Conservation (phyloP, 805 yeast species). For the Cyberlindnera lachancei region DNA sequence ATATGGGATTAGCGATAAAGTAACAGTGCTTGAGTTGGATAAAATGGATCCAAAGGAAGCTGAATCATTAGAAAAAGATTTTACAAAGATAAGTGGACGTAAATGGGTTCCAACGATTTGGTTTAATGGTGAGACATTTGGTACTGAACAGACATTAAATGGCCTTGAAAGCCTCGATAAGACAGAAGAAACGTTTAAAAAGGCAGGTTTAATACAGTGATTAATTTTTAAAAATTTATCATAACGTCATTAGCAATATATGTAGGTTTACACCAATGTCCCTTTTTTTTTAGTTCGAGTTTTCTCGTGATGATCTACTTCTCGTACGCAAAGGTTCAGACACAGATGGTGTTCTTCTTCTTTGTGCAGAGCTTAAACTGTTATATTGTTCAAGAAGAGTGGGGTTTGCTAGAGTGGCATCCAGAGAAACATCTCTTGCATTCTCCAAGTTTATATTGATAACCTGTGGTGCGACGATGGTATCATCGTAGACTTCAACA, state of each 20-base stretch:
- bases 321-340: constrained; percentile 23
- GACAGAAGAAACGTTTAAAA: constrained; percentile 18
- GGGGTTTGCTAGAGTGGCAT: not conserved
- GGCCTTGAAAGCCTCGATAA: constrained; percentile 16
- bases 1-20: constrained; percentile 41
- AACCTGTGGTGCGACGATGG: too few species aligned
- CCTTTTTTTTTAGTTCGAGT: constrained; percentile 8
- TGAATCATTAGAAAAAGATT: constrained; percentile 41
- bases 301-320: constrained; percentile 21
- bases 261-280: not conserved
- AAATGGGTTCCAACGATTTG: constrained; percentile 68
- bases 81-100: constrained; percentile 48
- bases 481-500: constrained; percentile 4
- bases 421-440: too few species aligned
- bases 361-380: constrained; percentile 18
- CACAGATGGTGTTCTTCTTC: constrained; percentile 21
- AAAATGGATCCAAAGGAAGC: constrained; percentile 43
- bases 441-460: too few species aligned
- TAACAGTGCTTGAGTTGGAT: constrained; percentile 56
- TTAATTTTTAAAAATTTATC: too few species aligned
- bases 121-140: constrained; percentile 50
- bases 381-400: not conserved
- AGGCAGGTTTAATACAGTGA: constrained; percentile 12
- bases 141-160: constrained; percentile 45
- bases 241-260: not conserved